Evolutionary conservation across 1,284 basidiomycete species (phyloP).

Genomic region (Ceratobasidium sp.): DNA sequence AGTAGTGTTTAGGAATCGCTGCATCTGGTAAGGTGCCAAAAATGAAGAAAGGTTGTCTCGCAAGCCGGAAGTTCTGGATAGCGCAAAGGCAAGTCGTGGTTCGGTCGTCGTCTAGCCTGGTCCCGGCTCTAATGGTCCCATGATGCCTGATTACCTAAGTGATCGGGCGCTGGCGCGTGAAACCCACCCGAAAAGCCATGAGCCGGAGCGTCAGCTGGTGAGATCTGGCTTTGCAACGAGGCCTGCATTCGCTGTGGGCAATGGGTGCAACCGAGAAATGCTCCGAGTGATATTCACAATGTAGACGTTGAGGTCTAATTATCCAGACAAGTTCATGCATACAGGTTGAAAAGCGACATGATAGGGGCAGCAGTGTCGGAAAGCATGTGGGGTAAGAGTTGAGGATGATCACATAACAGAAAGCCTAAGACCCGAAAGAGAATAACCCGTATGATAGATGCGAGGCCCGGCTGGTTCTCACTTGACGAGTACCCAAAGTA

Average conservation of each 20-base stretch:
- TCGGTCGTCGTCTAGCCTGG: background rate
- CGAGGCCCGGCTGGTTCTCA: background rate
- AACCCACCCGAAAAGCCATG: too few species aligned
- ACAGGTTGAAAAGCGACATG: slow-evolving; percentile 29
- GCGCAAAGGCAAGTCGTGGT: too few species aligned
- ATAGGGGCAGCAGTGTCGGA: background rate
- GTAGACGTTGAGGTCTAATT: slow-evolving; percentile 28
- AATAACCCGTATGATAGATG: background rate
- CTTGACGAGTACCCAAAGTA: slow-evolving; percentile 30
- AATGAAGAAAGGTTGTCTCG: background rate
- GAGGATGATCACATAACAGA: background rate
- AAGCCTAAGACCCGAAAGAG: background rate
- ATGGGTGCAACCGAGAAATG: background rate
- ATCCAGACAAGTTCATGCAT: slow-evolving; percentile 2
- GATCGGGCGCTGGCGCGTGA: background rate
- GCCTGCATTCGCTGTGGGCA: too few species aligned
- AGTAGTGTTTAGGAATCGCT: background rate
- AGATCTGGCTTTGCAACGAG: too few species aligned
- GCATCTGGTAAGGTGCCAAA: background rate
- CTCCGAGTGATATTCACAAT: background rate
- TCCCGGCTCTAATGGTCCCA: background rate
- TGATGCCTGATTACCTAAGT: background rate
- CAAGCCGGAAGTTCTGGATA: background rate
- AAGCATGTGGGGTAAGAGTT: background rate
- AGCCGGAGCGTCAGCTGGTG: too few species aligned